Evolutionary conservation across 2,329 filamentous ascomycete species (phyloP).

Genomic region (Beauveria medogensis): DNA sequence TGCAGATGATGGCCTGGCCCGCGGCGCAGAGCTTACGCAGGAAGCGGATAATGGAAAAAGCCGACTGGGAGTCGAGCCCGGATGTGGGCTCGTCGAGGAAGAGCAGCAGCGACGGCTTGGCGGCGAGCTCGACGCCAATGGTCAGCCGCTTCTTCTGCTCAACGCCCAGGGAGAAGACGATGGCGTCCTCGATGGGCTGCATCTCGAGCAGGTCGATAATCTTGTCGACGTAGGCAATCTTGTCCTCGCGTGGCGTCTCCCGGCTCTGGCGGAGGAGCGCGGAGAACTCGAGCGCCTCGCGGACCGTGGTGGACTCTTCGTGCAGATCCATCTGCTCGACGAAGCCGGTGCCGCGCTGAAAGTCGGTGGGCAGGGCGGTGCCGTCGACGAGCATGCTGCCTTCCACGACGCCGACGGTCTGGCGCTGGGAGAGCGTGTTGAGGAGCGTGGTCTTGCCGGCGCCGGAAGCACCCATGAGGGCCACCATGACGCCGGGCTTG

Average conservation of each 20-base stretch:
- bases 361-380: constrained; percentile 60
- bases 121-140: constrained; percentile 48
- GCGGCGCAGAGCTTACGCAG: constrained; percentile 52
- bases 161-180: constrained; percentile 51
- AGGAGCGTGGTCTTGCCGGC: constrained; percentile 80
- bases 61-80: constrained; percentile 49
- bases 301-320: constrained; percentile 56
- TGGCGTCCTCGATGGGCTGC: constrained; percentile 56
- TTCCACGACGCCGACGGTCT: constrained; percentile 63
- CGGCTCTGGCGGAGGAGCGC: constrained; percentile 55
- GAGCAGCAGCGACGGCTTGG: constrained; percentile 51
- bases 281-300: constrained; percentile 58
- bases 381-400: constrained; percentile 78
- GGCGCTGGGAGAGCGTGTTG: constrained; percentile 66
- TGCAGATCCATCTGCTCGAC: constrained; percentile 60
- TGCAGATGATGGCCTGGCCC: constrained; percentile 52
- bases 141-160: constrained; percentile 51
- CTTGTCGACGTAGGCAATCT: constrained; percentile 59
- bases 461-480: constrained; percentile 72
- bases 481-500: constrained; percentile 72
- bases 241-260: constrained; percentile 50
- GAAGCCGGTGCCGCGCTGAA: constrained; percentile 72
- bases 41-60: constrained; percentile 55
- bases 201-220: constrained; percentile 64
- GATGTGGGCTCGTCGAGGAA: constrained; percentile 58